phyloP scores from a whole-genome alignment of 257 asterid genomes.

The Plantago ovata region DNA sequence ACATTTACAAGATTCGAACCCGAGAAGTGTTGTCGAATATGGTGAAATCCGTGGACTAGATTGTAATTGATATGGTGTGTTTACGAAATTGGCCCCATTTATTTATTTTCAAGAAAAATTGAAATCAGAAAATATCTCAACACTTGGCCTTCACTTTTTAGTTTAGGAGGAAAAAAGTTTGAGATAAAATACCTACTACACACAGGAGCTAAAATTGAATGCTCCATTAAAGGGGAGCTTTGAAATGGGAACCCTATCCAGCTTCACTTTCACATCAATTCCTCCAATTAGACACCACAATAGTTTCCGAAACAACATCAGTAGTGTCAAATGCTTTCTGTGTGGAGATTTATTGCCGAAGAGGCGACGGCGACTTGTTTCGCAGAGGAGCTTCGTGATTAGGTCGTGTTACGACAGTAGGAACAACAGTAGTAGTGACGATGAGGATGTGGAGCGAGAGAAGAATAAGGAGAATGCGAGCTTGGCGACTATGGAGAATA shows the following conservation, averaged over 20 bases:
- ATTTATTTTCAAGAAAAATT: too few relatives aligned
- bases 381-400: conserved; percentile 28
- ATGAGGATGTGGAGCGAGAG: conserved; percentile 36
- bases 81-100: too few relatives aligned
- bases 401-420: conserved; percentile 40
- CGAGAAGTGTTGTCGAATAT: too few relatives aligned
- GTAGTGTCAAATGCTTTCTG: conserved; percentile 27
- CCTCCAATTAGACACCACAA: conserved; percentile 24
- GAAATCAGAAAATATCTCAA: too few relatives aligned
- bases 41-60: too few relatives aligned
- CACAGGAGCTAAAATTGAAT: too few relatives aligned
- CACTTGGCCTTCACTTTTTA: too few relatives aligned
- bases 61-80: too few relatives aligned
- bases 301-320: conserved; percentile 20
- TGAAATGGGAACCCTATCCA: conserved; percentile 57
- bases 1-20: too few relatives aligned
- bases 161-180: too few relatives aligned
- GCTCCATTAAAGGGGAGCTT: neutral
- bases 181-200: too few relatives aligned
- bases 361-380: conserved; percentile 32
- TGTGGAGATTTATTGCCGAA: conserved; percentile 30
- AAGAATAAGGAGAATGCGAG: conserved; percentile 53
- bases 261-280: conserved; percentile 37
- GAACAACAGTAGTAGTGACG: conserved; percentile 24
- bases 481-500: conserved; percentile 45